These are phyloP conservation scores for Paraglomus occultum DNA, from an alignment of 192 early-diverging fungal species.

Conservation along the genomic window DNA sequence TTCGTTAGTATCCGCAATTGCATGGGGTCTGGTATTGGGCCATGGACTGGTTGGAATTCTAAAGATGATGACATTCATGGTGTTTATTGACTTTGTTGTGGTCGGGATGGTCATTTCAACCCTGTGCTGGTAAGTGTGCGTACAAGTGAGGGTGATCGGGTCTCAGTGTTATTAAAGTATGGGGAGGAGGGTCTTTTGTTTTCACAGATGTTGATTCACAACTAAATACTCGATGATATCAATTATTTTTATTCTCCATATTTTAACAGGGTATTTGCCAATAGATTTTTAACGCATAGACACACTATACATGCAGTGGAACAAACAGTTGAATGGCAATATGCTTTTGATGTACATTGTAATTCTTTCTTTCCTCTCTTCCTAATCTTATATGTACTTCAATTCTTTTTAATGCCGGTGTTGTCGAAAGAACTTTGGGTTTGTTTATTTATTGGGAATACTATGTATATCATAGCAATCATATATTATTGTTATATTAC, in stretches of 20 bases:
- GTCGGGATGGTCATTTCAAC: slow-evolving; percentile 71
- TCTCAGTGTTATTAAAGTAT: too few species aligned
- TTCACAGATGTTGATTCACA: not conserved
- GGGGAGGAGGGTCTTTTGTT: not conserved
- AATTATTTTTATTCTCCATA: too few species aligned
- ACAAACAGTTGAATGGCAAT: slow-evolving; percentile 94
- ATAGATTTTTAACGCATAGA: slow-evolving; percentile 77
- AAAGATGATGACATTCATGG: slow-evolving; percentile 76
- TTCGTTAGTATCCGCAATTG: slow-evolving; percentile 67
- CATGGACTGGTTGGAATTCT: slow-evolving; percentile 65
- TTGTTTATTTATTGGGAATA: slow-evolving; percentile 81
- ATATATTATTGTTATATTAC: slow-evolving; percentile 86
- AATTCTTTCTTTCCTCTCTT: slow-evolving; percentile 93
- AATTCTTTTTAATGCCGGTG: slow-evolving; percentile 90
- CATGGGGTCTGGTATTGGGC: slow-evolving; percentile 78
- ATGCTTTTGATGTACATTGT: slow-evolving; percentile 96
- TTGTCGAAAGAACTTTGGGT: slow-evolving; percentile 79
- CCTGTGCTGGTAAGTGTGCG: slow-evolving; percentile 59
- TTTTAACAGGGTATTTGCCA: slow-evolving; percentile 54
- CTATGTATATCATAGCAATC: slow-evolving; percentile 78
- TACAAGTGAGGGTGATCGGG: too few species aligned
- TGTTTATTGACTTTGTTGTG: slow-evolving; percentile 77
- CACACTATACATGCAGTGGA: slow-evolving; percentile 70
- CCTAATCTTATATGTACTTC: slow-evolving; percentile 82
- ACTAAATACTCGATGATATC: not conserved